These are phyloP conservation scores for Saussurea involucrata DNA, from an alignment of 129 eudicot species.

Conservation along the genomic window DNA sequence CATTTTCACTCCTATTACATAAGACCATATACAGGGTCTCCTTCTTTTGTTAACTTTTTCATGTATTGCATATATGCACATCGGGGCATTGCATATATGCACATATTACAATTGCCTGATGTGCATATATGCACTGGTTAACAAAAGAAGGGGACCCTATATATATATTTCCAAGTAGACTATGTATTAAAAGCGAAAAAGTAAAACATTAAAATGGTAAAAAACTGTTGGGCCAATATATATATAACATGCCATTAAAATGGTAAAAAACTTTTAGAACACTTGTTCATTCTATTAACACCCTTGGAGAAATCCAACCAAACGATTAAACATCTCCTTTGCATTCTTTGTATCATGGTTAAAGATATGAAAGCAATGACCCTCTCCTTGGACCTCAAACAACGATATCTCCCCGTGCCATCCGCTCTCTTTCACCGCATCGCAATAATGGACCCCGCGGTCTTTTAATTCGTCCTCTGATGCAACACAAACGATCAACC, in stretches of 20 bases:
- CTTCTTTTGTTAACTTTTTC: no score
- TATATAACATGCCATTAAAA: not conserved
- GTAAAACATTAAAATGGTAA: no score
- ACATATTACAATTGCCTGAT: no score
- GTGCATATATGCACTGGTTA: no score
- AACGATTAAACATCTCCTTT: constrained; percentile 26
- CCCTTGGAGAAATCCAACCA: constrained; percentile 38
- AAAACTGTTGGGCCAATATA: no score
- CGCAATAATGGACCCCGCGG: constrained; percentile 41
- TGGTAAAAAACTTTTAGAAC: not conserved
- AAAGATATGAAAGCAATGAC: constrained; percentile 46
- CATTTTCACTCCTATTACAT: no score
- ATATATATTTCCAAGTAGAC: no score
- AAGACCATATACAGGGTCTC: no score
- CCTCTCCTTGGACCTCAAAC: constrained; percentile 51
- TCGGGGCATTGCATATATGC: no score
- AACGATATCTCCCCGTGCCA: constrained; percentile 42
- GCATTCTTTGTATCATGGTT: constrained; percentile 37
- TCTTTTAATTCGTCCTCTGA: constrained; percentile 51
- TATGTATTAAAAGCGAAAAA: no score
- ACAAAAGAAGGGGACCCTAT: no score
- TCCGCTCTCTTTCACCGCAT: constrained; percentile 43
- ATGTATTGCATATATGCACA: no score
- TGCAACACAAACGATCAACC: constrained; percentile 51
- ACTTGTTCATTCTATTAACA: not conserved